Conservation (phyloP, 192 early-diverging fungal species). For the Allomyces javanicus region DNA sequence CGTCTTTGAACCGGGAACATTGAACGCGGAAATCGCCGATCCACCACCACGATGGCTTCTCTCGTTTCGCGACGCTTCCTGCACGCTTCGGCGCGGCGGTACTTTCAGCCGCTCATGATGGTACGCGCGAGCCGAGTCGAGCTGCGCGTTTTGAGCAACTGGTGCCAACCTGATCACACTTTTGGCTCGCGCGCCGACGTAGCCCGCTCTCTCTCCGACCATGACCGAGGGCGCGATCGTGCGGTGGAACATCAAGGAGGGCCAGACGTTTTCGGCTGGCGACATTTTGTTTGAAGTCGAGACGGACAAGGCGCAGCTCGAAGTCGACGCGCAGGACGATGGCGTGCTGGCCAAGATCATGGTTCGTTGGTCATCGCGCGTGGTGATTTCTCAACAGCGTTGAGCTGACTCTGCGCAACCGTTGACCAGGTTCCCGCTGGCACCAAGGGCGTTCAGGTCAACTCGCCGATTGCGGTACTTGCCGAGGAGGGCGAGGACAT, state of each 20-base stretch:
- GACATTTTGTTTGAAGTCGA: slow-evolving; percentile 5
- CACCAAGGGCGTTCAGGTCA: slow-evolving; percentile 1
- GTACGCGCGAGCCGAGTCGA: too few species aligned
- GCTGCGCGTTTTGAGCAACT: too few species aligned
- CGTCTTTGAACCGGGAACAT: too few species aligned
- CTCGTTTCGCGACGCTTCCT: too few species aligned
- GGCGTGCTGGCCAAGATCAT: slow-evolving; percentile 5
- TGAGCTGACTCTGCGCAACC: too few species aligned
- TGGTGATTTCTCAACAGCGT: too few species aligned
- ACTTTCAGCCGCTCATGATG: too few species aligned
- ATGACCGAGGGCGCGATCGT: slow-evolving; percentile 1
- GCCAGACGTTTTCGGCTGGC: neutral
- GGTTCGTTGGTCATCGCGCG: neutral
- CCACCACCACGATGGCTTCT: too few species aligned
- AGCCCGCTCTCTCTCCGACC: neutral
- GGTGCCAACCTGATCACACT: too few species aligned
- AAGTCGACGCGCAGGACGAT: slow-evolving; percentile 4
- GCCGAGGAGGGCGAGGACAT: slow-evolving; percentile 1
- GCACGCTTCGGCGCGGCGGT: too few species aligned
- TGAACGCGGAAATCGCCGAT: too few species aligned
- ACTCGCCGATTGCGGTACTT: neutral
- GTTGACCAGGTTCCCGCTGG: neutral
- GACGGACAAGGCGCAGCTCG: slow-evolving; percentile 7
- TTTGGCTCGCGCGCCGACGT: neutral
- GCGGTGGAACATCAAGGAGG: slow-evolving; percentile 4